These are phyloP conservation scores for Eucalyptus caleyi DNA, from an alignment of 345 rosid species.

Conservation along the genomic window DNA sequence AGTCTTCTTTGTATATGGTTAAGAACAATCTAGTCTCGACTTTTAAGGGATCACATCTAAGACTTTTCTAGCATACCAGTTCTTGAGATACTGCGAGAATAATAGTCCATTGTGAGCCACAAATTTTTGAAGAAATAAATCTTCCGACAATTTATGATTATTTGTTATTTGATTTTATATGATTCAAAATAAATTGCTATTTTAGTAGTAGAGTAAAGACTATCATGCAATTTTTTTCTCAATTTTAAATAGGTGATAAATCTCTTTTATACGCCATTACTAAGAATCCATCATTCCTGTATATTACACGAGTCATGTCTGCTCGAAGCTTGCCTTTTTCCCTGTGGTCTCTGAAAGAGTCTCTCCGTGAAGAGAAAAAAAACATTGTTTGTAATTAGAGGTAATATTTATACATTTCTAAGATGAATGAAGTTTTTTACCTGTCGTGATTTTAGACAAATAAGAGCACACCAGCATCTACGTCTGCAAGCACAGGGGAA, in stretches of 20 bases:
- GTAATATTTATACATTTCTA: neutral
- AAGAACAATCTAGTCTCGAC: neutral
- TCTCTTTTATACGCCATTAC: neutral
- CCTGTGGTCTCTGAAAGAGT: neutral
- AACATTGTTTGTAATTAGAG: neutral
- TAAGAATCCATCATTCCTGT: neutral
- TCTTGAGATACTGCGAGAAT: accelerated
- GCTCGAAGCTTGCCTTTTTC: neutral
- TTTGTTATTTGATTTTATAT: too few relatives aligned
- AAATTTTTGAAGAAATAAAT: accelerated
- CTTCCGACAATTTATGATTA: accelerated
- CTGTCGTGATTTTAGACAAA: neutral
- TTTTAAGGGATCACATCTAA: neutral
- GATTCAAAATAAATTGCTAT: accelerated
- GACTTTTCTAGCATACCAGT: too few relatives aligned
- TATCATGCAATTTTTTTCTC: neutral
- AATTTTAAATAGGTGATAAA: neutral
- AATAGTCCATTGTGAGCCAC: accelerated
- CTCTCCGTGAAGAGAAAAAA: neutral
- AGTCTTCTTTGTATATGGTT: neutral
- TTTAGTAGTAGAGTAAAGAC: too few relatives aligned
- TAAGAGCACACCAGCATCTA: slow-evolving; percentile 24
- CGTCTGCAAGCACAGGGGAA: neutral
- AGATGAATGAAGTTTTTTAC: neutral
- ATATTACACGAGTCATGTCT: neutral